Conservation (phyloP, 495 filamentous ascomycete species). For the Penicillium bovifimosum region DNA sequence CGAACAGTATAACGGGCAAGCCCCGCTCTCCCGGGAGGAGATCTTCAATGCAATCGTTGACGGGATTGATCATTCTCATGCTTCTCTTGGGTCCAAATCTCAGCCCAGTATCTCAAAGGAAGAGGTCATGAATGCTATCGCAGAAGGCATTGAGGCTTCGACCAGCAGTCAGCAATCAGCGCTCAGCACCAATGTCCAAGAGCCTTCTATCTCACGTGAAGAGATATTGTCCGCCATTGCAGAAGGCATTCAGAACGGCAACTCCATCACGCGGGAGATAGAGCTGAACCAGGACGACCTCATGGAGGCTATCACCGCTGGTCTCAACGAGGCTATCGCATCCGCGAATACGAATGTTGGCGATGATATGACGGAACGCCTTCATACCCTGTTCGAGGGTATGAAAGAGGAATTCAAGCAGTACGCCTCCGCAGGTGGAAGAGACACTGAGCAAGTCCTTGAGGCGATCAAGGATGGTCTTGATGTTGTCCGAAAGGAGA, state of each 20-base stretch:
- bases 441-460: constrained; percentile 74
- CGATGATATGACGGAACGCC: constrained; percentile 63
- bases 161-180: constrained; percentile 13
- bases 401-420: constrained; percentile 73
- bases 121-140: constrained; percentile 37
- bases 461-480: constrained; percentile 83
- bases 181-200: constrained; percentile 17
- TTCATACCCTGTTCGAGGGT: constrained; percentile 68
- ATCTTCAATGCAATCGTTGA: constrained; percentile 46
- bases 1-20: not conserved
- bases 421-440: constrained; percentile 65
- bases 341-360: constrained; percentile 47
- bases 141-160: constrained; percentile 15
- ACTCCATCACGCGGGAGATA: constrained; percentile 48
- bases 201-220: constrained; percentile 41
- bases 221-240: constrained; percentile 53
- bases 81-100: not conserved
- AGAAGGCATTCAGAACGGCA: constrained; percentile 49
- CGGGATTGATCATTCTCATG: constrained; percentile 17
- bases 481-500: constrained; percentile 69
- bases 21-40: constrained; percentile 20
- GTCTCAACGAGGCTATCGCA: constrained; percentile 46
- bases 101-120: constrained; percentile 31
- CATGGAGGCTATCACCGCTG: constrained; percentile 60
- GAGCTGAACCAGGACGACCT: constrained; percentile 60